A percentile compares a stretch with the other conserved stretches of the same genome.
Evolutionary conservation across 176 grass and related monocot genomes (phyloP).

Genomic region (Paspalum vaginatum): DNA sequence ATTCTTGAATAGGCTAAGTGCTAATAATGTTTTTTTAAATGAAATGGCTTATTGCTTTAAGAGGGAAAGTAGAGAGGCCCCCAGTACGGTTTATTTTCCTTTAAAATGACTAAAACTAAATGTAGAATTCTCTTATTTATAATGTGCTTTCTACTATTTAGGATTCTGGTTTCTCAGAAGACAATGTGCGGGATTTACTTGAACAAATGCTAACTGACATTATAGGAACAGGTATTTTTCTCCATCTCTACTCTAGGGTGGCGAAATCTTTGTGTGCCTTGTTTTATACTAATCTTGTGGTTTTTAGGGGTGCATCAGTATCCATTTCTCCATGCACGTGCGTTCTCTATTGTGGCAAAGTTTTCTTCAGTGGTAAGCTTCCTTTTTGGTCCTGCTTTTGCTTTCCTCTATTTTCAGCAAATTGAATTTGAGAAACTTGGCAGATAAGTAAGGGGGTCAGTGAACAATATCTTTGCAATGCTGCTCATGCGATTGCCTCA

Average conservation of each 20-base stretch:
- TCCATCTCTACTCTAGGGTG: conserved; percentile 16
- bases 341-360: conserved; percentile 74
- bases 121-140: conserved; percentile 15
- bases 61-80: not conserved
- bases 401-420: conserved; percentile 28
- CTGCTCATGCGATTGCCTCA: conserved; percentile 70
- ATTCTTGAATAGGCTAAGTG: not conserved
- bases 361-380: conserved; percentile 77
- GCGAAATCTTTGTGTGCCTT: not conserved
- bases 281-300: conserved; percentile 35
- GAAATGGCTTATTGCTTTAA: not conserved
- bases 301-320: conserved; percentile 71
- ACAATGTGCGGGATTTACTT: conserved; percentile 70
- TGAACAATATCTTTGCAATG: conserved; percentile 72
- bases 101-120: conserved; percentile 11
- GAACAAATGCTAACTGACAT: conserved; percentile 85
- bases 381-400: not conserved
- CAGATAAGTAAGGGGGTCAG: conserved; percentile 77
- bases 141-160: conserved; percentile 40
- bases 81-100: not conserved
- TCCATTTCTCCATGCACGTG: conserved; percentile 92
- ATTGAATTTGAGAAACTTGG: conserved; percentile 38
- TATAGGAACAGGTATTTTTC: conserved; percentile 60
- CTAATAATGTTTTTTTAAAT: not conserved
- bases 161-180: conserved; percentile 66